Evolutionary conservation across 164 flowering plant species (phyloP), one percentile per base, ranked within the genome.

Genomic region (Vitis rotundifolia): DNA sequence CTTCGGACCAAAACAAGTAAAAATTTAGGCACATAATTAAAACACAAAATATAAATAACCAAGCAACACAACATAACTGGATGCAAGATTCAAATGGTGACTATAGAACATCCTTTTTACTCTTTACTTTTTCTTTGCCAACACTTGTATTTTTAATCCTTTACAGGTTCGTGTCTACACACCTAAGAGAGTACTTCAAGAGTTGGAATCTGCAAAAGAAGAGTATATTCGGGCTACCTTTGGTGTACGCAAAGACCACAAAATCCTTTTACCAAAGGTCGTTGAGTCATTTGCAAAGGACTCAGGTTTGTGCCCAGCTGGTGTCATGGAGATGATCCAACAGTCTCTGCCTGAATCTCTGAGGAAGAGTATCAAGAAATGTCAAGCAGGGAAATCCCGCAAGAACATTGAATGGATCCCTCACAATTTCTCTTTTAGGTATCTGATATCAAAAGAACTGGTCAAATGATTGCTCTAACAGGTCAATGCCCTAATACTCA

Each of bases 181-280:
- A 12, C 89, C 95, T 8, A 89, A 91, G 72, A 80, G 89, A 76
- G 81, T 95, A 61, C 58, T 81, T 59, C 91, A 86, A 66, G 98
- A 95, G 75, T 84, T 95, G 18, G 97, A 93, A 81, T 70, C 78
- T 58, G 98, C 99, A 56, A 93, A 89, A 76, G 96, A 89, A 59
- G 99, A 95, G 76, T 95, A 86, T 76, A 73, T 95, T 15, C 81
- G 89, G 18, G 93, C 94, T 18, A 87, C 89, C 13, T 84, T 90
- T 71, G 90, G 92, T 7, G 73, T 88, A 11, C 79, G 83, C 61
- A 90, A 86, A 72, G 90, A 87, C 64, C 85, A 85, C 28, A 91
- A 85, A 77, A 78, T 91, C 50, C 74, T 87, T 28, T 62, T 95
- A 58, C 97, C 99, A 8, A 95, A 91, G 82, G 74, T 89, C 3